Conservation (phyloP, 2,329 filamentous ascomycete species). For the Talaromyces marneffei region DNA sequence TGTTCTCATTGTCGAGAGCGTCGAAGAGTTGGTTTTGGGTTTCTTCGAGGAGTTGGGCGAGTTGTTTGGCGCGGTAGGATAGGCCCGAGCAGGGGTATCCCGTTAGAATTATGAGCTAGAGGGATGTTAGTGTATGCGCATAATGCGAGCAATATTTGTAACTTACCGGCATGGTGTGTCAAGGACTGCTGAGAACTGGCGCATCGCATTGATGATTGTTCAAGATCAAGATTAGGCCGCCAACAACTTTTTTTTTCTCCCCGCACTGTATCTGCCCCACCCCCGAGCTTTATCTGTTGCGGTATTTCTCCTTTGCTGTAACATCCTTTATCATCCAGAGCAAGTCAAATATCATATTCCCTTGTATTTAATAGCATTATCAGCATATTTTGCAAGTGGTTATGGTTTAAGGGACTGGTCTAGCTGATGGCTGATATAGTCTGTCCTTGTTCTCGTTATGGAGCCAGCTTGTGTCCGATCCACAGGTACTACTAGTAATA, state of each 20-base stretch:
- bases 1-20: constrained; percentile 4
- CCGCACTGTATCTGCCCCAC: constrained; percentile 2
- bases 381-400: neutral
- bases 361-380: neutral
- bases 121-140: neutral
- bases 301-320: neutral
- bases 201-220: neutral
- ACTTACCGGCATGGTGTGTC: constrained; percentile 12
- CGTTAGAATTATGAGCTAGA: constrained; percentile 56
- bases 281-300: neutral
- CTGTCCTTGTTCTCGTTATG: neutral
- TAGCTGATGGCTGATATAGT: neutral
- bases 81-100: constrained; percentile 61
- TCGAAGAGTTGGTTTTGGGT: constrained; percentile 43
- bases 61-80: constrained; percentile 54
- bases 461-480: neutral
- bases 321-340: neutral
- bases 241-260: constrained; percentile 2
- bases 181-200: neutral
- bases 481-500: too few species aligned
- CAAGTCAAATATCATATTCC: neutral
- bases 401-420: neutral
- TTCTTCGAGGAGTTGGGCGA: constrained; percentile 47
- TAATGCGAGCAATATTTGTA: neutral
- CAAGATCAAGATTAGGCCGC: neutral